phyloP scores from a whole-genome alignment of 164 flowering plant species.

The Euptelea pleiosperma region DNA sequence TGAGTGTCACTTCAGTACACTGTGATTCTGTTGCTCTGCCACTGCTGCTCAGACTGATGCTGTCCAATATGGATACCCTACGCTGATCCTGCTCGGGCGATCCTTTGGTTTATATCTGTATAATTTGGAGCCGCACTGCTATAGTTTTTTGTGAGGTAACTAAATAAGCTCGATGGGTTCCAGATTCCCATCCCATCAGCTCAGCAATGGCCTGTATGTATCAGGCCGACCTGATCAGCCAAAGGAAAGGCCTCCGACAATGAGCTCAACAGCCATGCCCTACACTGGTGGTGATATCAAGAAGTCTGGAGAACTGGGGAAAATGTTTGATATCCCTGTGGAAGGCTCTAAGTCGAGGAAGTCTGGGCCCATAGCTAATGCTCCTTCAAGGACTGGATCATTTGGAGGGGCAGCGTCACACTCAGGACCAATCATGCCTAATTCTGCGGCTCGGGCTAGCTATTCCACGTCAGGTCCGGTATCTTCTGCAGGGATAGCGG shows the following conservation, averaged over 20 bases:
- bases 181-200: slow-evolving; percentile 88
- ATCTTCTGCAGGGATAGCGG: slow-evolving; percentile 44
- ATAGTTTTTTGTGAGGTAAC: slow-evolving; percentile 4
- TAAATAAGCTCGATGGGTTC: slow-evolving; percentile 67
- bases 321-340: slow-evolving; percentile 89
- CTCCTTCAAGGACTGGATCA: slow-evolving; percentile 83
- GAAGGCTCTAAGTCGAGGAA: slow-evolving; percentile 90
- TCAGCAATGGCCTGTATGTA: slow-evolving; percentile 88
- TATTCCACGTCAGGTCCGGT: slow-evolving; percentile 54
- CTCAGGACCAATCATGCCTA: slow-evolving; percentile 72
- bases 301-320: slow-evolving; percentile 95
- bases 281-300: slow-evolving; percentile 99
- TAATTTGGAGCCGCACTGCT: slow-evolving; percentile 7
- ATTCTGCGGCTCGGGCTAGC: slow-evolving; percentile 49
- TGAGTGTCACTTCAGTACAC: slow-evolving; percentile 8
- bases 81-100: slow-evolving; percentile 1
- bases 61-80: background rate
- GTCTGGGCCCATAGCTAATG: slow-evolving; percentile 76
- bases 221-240: slow-evolving; percentile 94
- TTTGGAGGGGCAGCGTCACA: slow-evolving; percentile 85
- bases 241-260: slow-evolving; percentile 82
- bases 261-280: slow-evolving; percentile 87
- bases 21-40: background rate
- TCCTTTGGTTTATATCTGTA: too few species aligned
- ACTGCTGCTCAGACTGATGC: background rate